Percentiles rank a stretch among this genome's conserved stretches.
Conservation (phyloP, 2,329 filamentous ascomycete species). For the Trichothecium roseum region DNA sequence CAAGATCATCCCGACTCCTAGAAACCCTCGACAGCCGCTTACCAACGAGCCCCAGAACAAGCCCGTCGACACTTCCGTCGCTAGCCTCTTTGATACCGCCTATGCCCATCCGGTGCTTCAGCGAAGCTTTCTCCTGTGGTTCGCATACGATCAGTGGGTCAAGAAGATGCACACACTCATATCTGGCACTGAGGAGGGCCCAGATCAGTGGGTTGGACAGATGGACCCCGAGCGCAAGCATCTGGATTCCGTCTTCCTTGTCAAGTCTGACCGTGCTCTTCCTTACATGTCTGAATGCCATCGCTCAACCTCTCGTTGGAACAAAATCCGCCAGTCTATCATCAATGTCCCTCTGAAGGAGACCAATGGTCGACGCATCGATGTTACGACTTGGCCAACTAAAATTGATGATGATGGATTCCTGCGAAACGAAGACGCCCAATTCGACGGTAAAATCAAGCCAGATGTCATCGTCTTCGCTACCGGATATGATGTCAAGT, state of each 20-base stretch:
- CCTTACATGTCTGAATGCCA: constrained; percentile 29
- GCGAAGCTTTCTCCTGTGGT: constrained; percentile 30
- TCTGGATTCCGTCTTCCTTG: constrained; percentile 27
- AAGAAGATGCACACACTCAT: constrained; percentile 30
- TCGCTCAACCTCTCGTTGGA: constrained; percentile 18
- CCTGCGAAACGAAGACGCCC: constrained; percentile 17
- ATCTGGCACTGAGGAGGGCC: constrained; percentile 32
- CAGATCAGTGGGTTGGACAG: constrained; percentile 37
- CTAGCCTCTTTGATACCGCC: constrained; percentile 39
- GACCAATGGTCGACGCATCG: constrained; percentile 27
- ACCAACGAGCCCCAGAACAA: constrained; percentile 21
- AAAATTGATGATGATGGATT: constrained; percentile 23
- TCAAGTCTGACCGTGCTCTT: constrained; percentile 30
- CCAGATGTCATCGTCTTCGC: constrained; percentile 35
- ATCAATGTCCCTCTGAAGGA: constrained; percentile 28
- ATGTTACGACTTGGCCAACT: constrained; percentile 32
- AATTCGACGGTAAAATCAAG: constrained; percentile 16
- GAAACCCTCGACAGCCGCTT: neutral
- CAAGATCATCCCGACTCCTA: constrained; percentile 4
- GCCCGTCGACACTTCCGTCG: constrained; percentile 34
- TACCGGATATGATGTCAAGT: constrained; percentile 33
- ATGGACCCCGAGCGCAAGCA: constrained; percentile 26
- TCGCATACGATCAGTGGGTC: constrained; percentile 34
- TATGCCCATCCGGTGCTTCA: constrained; percentile 37
- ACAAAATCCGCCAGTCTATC: constrained; percentile 23